Evolutionary conservation across 345 rosid species (phyloP).

Genomic region (Salix purpurea): DNA sequence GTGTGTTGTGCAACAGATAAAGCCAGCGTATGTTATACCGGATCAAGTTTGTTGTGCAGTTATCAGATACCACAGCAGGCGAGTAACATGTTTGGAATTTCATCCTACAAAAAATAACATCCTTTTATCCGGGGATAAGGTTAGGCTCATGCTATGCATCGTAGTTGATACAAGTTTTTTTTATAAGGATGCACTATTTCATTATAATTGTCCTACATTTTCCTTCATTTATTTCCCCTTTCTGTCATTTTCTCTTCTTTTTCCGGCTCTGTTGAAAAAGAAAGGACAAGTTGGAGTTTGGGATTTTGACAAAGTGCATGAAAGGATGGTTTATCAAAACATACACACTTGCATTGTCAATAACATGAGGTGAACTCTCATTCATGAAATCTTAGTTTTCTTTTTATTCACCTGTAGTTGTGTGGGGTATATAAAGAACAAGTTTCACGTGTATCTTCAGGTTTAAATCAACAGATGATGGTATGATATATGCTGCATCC

Average conservation of each 20-base stretch:
- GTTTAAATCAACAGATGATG: constrained; percentile 77
- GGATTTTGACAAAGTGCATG: constrained; percentile 85
- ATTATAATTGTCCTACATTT: neutral
- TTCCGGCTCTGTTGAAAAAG: constrained; percentile 38
- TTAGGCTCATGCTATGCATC: constrained; percentile 9
- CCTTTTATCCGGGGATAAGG: constrained; percentile 96
- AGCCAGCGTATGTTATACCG: constrained; percentile 71
- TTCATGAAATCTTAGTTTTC: neutral
- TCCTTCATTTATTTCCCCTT: neutral
- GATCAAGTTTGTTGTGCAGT: constrained; percentile 83
- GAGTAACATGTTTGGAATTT: constrained; percentile 90
- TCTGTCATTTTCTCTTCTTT: neutral
- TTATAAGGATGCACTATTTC: neutral
- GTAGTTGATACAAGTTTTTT: neutral
- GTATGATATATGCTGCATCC: constrained; percentile 71
- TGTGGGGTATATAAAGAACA: neutral
- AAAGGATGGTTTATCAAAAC: constrained; percentile 76
- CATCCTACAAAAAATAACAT: constrained; percentile 82
- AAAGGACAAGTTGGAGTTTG: constrained; percentile 98
- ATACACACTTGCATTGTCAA: constrained; percentile 82
- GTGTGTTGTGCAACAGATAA: constrained; percentile 43
- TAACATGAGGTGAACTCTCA: constrained; percentile 59
- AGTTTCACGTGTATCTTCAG: constrained; percentile 29
- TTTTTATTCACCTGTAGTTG: neutral
- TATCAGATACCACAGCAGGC: constrained; percentile 88